Conservation (phyloP, 176 grass and related monocot species). For the Zea mays region Zm-B73-REFERENCE-NAM-5.0 NC_050100.1:23133501-23134000, state of each 20-base stretch:
- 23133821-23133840: conserved; percentile 42
- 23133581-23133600: background rate
- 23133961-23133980: background rate
- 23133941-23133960: background rate
- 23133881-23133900: background rate
- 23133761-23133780: conserved; percentile 51
- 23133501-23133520: too few species aligned
- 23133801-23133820: conserved; percentile 41
- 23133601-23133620: conserved; percentile 23
- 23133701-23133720: conserved; percentile 28
- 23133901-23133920: background rate
- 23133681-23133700: conserved; percentile 43
- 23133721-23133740: conserved; percentile 50
- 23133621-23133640: background rate
- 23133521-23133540: background rate
- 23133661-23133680: conserved; percentile 42
- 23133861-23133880: conserved; percentile 35
- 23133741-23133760: conserved; percentile 45
- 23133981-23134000: conserved; percentile 13
- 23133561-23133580: background rate
- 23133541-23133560: background rate
- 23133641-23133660: conserved; percentile 2
- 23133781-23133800: conserved; percentile 24
- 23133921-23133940: conserved; percentile 6
- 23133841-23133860: conserved; percentile 55